Evolutionary conservation across 306 rosid species (phyloP), one percentile per base, ranked within the genome.

Genomic region (Prunus mume): DNA sequence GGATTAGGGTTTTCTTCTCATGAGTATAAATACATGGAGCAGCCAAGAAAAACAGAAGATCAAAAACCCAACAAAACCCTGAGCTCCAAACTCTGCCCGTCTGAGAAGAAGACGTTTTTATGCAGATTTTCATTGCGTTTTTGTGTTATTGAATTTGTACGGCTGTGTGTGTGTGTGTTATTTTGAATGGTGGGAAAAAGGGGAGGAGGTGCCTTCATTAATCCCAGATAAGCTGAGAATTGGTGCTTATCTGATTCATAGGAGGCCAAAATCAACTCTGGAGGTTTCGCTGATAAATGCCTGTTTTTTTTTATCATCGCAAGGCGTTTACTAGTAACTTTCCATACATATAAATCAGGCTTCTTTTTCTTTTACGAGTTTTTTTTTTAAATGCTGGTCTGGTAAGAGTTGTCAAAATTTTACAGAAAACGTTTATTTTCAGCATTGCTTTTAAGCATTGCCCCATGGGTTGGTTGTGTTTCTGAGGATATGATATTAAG

Each of bases 201-300:
- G 2, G 17, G 24, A 25, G 8, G 1, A 19, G 14, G 27, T 84
- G 92, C 96, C 96, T 90, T 84, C 93, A 86, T 90, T 76, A 90
- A 90, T 90, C 93, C 96, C 96, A 88, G 96, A 74, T 85, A 67
- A 90, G 91, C 90, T 83, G 20, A 27, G 41, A 47, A 68, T 65
- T 34, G 30, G 86, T 90, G 91, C 93, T 88, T 90, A 78, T 18
- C 88, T 90, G 93, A 88, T 90, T 90, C 96, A 88, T 90, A 88
- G 96, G 86, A 88, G 90, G 93, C 91, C 86, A 1, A 88, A 25
- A 90, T 3, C 55, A 64, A 50, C 14, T 2, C 17, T 81, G 96
- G 86, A 74, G 75, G 96, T 86, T 90, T 90, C 92, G 96, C 92
- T 90, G 93, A 88, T 86, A 88, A 90, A 88, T 75, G 86, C 93